Base-by-base conservation (phyloP, 768 basidiomycete genomes). In the Trametes cinnabarina region DNA sequence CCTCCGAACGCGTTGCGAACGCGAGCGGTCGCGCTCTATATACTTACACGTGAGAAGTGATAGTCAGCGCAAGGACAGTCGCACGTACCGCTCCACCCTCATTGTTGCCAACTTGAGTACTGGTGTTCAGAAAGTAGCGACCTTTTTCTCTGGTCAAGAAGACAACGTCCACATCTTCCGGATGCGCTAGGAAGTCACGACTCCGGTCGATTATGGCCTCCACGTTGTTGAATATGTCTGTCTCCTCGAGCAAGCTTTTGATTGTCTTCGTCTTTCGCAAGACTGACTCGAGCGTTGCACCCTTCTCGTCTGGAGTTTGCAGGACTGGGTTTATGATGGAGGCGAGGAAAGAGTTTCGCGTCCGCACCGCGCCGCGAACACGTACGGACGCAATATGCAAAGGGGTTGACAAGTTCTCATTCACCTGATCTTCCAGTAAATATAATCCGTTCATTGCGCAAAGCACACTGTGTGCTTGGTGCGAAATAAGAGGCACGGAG, bases 81-180 rank as follows among this genome's bases (percentile, higher is more conserved):
- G 22, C 23, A 81, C 92, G 68, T 68, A 94, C 94, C n/a, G 93
- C 94, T 54, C 77, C 94, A 11, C 92, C 96, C 71, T 98, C 97
- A 48, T 87, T 88, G 58, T 96, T 94, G 3, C 97, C 96, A 6
- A 98, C 77, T 67, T 98, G 94, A 3, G 95, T 98, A 4, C 90
- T 81, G 3, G 87, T 91, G 62, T 89, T 91, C 7, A 95, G 65
- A 64, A 80, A 92, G 63, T 87, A 83, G 35, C 91, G 76, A 5
- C 91, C 84, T 55, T 82, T 82, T 71, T 98, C 95, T 39, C 81
- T 77, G 3, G 92, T 81, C 58, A 82, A 81, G 72, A 96, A 85
- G 2, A 95, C 80, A 35, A 98, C 69, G 65, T 97, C 92, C 11
- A 95, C 82, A 61, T 90, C 89, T 9, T 79, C 80, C 10, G 73